These are phyloP conservation scores for Mycena venus DNA, from an alignment of 768 basidiomycete genomes.

Conservation along the genomic window DNA sequence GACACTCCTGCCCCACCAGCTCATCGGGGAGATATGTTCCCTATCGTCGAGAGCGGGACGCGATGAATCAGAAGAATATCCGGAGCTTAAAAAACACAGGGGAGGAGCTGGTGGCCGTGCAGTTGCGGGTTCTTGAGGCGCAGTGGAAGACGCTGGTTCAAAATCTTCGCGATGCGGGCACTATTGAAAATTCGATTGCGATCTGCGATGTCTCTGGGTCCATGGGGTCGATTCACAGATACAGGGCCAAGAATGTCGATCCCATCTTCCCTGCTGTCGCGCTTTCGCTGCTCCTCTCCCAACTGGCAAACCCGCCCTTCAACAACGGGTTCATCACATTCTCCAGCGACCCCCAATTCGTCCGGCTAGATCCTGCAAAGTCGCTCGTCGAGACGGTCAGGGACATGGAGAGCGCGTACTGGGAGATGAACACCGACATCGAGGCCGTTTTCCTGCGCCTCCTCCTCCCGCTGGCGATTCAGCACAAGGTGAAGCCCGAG, in stretches of 20 bases:
- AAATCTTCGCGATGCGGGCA: conserved; percentile 64
- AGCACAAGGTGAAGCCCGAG: conserved; percentile 69
- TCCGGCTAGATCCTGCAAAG: conserved; percentile 59
- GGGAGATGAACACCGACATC: conserved; percentile 75
- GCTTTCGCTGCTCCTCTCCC: conserved; percentile 75
- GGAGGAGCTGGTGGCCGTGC: conserved; percentile 47
- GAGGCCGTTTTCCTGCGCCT: conserved; percentile 72
- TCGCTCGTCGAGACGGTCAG: conserved; percentile 54
- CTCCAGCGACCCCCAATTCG: conserved; percentile 62
- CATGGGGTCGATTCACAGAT: conserved; percentile 63
- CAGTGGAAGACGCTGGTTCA: conserved; percentile 77
- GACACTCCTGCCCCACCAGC: conserved; percentile 76
- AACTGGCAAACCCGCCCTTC: conserved; percentile 75
- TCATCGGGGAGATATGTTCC: conserved; percentile 57
- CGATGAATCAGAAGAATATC: conserved; percentile 5
- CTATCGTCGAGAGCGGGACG: background rate
- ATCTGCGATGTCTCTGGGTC: conserved; percentile 85
- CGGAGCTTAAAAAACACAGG: conserved; percentile 41
- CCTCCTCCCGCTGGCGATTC: conserved; percentile 71
- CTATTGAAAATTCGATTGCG: conserved; percentile 72
- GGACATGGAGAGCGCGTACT: conserved; percentile 51
- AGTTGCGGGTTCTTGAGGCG: conserved; percentile 64
- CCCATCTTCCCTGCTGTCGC: conserved; percentile 78
- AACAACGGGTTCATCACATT: conserved; percentile 79
- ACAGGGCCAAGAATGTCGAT: conserved; percentile 21